A percentile compares a stretch with the other conserved stretches of the same genome.
phyloP scores from a whole-genome alignment of 331 rosid genomes.

The Ulmus americana region DNA sequence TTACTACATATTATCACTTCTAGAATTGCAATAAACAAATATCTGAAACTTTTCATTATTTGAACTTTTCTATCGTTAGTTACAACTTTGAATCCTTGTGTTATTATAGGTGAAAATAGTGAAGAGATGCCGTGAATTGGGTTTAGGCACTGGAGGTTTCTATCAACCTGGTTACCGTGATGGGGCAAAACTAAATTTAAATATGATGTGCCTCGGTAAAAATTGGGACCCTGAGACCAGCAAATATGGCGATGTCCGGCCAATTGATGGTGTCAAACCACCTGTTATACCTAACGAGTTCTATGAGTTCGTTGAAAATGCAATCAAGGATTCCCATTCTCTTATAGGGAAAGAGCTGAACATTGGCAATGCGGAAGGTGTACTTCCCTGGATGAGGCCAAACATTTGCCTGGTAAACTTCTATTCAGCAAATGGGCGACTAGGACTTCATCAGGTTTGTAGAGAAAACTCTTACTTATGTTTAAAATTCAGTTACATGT shows the following conservation, averaged over 20 bases:
- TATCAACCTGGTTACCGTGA: slow-evolving; percentile 69
- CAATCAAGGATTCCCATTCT: slow-evolving; percentile 36
- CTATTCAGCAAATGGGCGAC: slow-evolving; percentile 47
- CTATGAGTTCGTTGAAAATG: slow-evolving; percentile 26
- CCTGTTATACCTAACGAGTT: slow-evolving; percentile 48
- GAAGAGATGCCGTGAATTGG: slow-evolving; percentile 43
- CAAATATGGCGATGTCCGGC: slow-evolving; percentile 36
- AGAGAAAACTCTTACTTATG: background rate
- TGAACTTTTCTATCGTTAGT: background rate
- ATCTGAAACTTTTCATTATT: background rate
- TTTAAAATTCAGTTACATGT: background rate
- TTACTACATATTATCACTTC: background rate
- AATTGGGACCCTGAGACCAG: slow-evolving; percentile 68
- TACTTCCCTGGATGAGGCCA: slow-evolving; percentile 42
- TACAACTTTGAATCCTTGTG: background rate
- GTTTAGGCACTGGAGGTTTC: slow-evolving; percentile 70
- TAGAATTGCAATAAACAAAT: background rate
- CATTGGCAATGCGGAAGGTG: slow-evolving; percentile 11
- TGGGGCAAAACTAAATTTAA: slow-evolving; percentile 47
- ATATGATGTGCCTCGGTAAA: slow-evolving; percentile 88
- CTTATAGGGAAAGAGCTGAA: slow-evolving; percentile 17
- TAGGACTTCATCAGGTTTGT: slow-evolving; percentile 79
- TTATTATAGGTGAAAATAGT: slow-evolving; percentile 39
- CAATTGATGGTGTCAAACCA: slow-evolving; percentile 45
- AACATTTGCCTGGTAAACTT: slow-evolving; percentile 67